phyloP scores from a whole-genome alignment of 495 filamentous ascomycete genomes.

The Aspergillus indologenus region DNA sequence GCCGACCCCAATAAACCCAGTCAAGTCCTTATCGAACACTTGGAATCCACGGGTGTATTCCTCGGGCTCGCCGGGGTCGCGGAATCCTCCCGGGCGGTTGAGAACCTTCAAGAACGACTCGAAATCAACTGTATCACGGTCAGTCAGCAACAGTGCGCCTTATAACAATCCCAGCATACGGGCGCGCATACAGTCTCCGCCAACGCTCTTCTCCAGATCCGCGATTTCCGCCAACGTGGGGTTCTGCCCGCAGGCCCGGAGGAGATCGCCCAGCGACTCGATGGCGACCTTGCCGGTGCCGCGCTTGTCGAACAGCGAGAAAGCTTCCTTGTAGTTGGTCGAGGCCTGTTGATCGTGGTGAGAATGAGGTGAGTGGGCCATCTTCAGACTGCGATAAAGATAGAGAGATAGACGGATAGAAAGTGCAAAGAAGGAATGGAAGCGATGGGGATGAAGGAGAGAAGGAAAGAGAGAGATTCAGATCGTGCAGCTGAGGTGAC shows the following conservation, averaged over 20 bases:
- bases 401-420: slow-evolving; percentile 4
- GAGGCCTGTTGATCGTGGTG: slow-evolving; percentile 66
- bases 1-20: slow-evolving; percentile 93
- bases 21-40: slow-evolving; percentile 99
- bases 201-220: slow-evolving; percentile 83
- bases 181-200: slow-evolving; percentile 74
- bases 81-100: slow-evolving; percentile 96
- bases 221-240: slow-evolving; percentile 88
- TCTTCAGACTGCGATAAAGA: slow-evolving; percentile 10
- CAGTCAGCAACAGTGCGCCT: not conserved
- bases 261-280: slow-evolving; percentile 85
- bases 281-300: slow-evolving; percentile 85
- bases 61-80: slow-evolving; percentile 93
- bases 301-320: slow-evolving; percentile 98
- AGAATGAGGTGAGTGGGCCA: slow-evolving; percentile 27
- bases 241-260: slow-evolving; percentile 96
- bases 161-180: not conserved
- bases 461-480: not conserved
- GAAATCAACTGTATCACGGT: slow-evolving; percentile 75
- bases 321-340: slow-evolving; percentile 99
- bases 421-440: not conserved
- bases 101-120: slow-evolving; percentile 93
- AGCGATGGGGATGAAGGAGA: not conserved
- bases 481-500: not conserved
- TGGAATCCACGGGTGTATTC: slow-evolving; percentile 98